phyloP scores from a whole-genome alignment of 1,284 basidiomycete genomes.

The Leccinum subrobustum region DNA sequence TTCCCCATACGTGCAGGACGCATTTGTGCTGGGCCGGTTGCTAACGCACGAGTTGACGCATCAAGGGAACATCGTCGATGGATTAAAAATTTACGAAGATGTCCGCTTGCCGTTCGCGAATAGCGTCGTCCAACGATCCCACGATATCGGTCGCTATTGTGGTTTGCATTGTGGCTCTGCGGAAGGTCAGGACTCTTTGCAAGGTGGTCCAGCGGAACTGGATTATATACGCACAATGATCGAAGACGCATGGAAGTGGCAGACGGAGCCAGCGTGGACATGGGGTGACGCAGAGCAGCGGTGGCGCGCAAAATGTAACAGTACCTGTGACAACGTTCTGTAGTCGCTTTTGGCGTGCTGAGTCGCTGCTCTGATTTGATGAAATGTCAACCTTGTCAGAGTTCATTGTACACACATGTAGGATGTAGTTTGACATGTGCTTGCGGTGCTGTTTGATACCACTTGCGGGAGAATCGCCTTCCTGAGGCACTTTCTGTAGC shows the following conservation, averaged over 20 bases:
- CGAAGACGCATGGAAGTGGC: conserved; percentile 23
- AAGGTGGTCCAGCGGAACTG: conserved; percentile 5
- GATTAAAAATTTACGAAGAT: conserved; percentile 32
- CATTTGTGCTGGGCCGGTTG: conserved; percentile 37
- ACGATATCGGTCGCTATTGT: conserved; percentile 2
- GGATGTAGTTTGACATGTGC: not conserved
- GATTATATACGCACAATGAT: conserved; percentile 12
- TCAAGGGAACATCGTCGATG: conserved; percentile 19
- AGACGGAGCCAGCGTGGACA: conserved; percentile 8
- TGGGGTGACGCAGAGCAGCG: conserved; percentile 18
- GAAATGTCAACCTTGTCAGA: not conserved
- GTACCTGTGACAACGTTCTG: not conserved
- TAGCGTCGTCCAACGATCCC: conserved; percentile 8
- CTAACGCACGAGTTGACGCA: conserved; percentile 29
- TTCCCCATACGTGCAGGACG: conserved; percentile 28
- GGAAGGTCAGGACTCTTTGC: not conserved
- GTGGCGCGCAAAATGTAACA: conserved; percentile 10
- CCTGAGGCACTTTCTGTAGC: not conserved
- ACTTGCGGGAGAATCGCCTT: not conserved
- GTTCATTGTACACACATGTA: not conserved
- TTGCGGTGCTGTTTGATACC: not conserved
- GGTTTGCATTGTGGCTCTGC: not conserved
- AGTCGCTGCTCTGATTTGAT: not conserved
- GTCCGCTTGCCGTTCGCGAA: conserved; percentile 32
- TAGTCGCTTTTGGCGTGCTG: not conserved